Conservation (phyloP, 192 early-diverging fungal species). For the Rhizophagus sp. region DNA sequence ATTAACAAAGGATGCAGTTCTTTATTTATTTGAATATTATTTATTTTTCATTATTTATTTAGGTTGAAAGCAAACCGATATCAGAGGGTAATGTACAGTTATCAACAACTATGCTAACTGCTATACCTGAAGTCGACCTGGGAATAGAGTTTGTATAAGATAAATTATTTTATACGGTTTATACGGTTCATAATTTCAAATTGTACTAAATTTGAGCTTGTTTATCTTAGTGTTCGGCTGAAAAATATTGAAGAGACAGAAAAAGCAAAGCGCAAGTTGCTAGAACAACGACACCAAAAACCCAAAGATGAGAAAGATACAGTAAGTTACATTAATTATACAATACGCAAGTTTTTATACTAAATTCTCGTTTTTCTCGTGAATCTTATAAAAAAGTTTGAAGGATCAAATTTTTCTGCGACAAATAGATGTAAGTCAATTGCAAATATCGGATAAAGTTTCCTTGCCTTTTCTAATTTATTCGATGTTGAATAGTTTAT, state of each 20-base stretch:
- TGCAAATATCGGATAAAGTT: conserved; percentile 29
- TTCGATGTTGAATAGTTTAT: conserved; percentile 12
- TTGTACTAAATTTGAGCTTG: not conserved
- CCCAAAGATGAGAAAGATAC: conserved; percentile 28
- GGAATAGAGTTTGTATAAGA: conserved; percentile 66
- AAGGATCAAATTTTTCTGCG: conserved; percentile 19
- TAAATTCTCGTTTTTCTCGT: conserved; percentile 17
- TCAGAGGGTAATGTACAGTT: conserved; percentile 85
- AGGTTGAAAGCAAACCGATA: conserved; percentile 63
- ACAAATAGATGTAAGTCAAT: conserved; percentile 32
- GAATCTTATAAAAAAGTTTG: conserved; percentile 7
- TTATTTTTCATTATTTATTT: conserved; percentile 22
- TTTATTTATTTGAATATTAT: not conserved
- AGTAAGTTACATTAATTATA: conserved; percentile 17
- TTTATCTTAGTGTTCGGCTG: conserved; percentile 48
- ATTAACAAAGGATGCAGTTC: no score
- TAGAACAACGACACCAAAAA: conserved; percentile 44
- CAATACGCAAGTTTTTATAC: not conserved
- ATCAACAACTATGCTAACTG: conserved; percentile 85
- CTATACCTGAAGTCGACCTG: conserved; percentile 89
- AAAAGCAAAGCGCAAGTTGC: conserved; percentile 64
- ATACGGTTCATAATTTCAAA: not conserved
- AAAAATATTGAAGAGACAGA: conserved; percentile 85
- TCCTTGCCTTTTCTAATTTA: conserved; percentile 21
- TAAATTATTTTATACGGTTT: not conserved